These are phyloP conservation scores for Macrolepiota dolichaula DNA, from an alignment of 768 basidiomycete species.

Conservation along the genomic window DNA sequence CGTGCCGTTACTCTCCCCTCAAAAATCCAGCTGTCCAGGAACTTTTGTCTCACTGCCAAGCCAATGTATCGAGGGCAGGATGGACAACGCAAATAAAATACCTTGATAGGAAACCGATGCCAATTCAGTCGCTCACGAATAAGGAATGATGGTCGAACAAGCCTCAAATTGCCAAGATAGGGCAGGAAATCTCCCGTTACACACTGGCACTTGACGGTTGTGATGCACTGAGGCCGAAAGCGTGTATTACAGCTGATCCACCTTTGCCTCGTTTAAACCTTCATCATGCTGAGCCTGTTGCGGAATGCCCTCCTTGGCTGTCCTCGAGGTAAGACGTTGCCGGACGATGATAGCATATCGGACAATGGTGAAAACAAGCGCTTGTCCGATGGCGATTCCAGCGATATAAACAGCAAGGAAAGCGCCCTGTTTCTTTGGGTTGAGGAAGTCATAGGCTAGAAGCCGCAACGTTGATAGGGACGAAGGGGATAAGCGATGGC, in stretches of 20 bases:
- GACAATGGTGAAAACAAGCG: conserved; percentile 48
- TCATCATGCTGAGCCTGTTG: neutral
- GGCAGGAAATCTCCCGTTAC: too few relatives aligned
- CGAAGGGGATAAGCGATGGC: neutral
- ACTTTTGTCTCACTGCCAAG: too few relatives aligned
- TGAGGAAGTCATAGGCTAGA: conserved; percentile 63
- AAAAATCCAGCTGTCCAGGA: too few relatives aligned
- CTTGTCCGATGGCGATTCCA: conserved; percentile 51
- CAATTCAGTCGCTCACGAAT: too few relatives aligned
- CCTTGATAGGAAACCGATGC: too few relatives aligned
- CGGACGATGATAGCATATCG: conserved; percentile 39
- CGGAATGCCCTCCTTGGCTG: neutral
- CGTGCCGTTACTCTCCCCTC: too few relatives aligned
- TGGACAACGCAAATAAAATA: too few relatives aligned
- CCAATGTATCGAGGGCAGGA: too few relatives aligned
- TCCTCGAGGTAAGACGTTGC: conserved; percentile 9
- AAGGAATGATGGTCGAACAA: too few relatives aligned
- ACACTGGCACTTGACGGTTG: too few relatives aligned
- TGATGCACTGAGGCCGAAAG: too few relatives aligned
- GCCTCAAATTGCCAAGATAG: too few relatives aligned
- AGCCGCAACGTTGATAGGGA: neutral
- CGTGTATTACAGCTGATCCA: neutral
- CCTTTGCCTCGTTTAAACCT: neutral
- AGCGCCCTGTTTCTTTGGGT: conserved; percentile 41
- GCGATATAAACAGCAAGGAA: conserved; percentile 60